Evolutionary conservation across 164 flowering plant genomes (phyloP).

Genomic region (Aristolochia californica): DNA sequence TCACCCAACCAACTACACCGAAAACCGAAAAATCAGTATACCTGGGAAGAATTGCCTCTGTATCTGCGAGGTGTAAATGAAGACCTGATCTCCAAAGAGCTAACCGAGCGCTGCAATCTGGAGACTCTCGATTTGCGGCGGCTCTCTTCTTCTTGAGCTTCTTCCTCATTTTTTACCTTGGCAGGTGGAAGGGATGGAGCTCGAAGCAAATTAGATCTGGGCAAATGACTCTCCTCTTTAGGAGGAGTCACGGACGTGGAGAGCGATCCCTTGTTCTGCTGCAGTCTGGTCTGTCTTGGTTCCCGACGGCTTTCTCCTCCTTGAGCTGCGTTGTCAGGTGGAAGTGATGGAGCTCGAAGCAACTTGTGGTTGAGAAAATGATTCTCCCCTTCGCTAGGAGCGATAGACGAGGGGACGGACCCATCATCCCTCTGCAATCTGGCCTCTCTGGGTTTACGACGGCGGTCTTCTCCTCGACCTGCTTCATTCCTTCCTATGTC

Average conservation of each 20-base stretch:
- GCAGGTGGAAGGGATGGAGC: too few species aligned
- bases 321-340: slow-evolving; percentile 2
- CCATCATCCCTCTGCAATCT: too few species aligned
- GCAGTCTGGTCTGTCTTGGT: slow-evolving; percentile 5
- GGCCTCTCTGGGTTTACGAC: slow-evolving; percentile 11
- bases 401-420: too few species aligned
- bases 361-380: too few species aligned
- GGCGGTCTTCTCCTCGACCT: slow-evolving; percentile 12
- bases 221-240: too few species aligned
- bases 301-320: slow-evolving; percentile 13
- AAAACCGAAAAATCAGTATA: background rate
- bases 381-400: too few species aligned
- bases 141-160: too few species aligned
- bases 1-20: background rate
- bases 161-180: too few species aligned
- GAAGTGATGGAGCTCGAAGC: too few species aligned
- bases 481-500: slow-evolving; percentile 15
- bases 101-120: slow-evolving; percentile 28
- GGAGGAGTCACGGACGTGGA: too few species aligned
- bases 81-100: slow-evolving; percentile 4
- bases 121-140: background rate
- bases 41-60: background rate
- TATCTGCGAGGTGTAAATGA: background rate
- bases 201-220: too few species aligned
- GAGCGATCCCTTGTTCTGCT: too few species aligned